Percentiles rank a stretch among this genome's conserved stretches.
phyloP scores from a whole-genome alignment of 306 rosid species.

The Phaseolus lunatus region DNA sequence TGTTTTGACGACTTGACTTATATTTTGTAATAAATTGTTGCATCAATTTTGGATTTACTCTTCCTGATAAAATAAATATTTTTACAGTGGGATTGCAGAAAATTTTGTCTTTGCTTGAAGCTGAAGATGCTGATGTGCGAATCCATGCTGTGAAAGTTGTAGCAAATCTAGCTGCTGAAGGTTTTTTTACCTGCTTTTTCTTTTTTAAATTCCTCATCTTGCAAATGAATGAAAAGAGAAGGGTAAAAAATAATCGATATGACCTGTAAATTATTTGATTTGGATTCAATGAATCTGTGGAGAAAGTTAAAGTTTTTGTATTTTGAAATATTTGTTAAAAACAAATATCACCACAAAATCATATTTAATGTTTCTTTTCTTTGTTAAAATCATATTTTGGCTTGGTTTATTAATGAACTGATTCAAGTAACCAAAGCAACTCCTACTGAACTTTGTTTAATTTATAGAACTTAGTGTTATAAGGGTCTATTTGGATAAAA shows the following conservation, averaged over 20 bases:
- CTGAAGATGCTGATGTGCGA: conserved; percentile 92
- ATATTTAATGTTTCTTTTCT: conserved; percentile 37
- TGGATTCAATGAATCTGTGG: conserved; percentile 15
- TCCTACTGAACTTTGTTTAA: conserved; percentile 35
- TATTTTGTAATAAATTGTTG: conserved; percentile 29
- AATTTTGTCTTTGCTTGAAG: conserved; percentile 96
- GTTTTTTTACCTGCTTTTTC: conserved; percentile 54
- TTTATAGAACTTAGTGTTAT: conserved; percentile 30
- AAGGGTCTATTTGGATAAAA: background rate
- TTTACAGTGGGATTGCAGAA: conserved; percentile 92
- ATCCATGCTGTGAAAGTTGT: conserved; percentile 99
- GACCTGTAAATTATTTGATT: conserved; percentile 26
- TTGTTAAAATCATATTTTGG: too few species aligned
- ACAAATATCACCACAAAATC: background rate
- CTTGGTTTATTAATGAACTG: conserved; percentile 35
- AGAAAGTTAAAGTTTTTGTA: conserved; percentile 9
- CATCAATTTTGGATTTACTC: conserved; percentile 34
- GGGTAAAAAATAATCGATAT: background rate
- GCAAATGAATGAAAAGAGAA: background rate
- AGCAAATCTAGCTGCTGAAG: conserved; percentile 99
- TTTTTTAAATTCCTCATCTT: conserved; percentile 4
- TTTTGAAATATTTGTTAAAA: conserved; percentile 38
- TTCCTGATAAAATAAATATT: conserved; percentile 48
- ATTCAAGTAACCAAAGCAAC: conserved; percentile 34
- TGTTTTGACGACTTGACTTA: conserved; percentile 32